Evolutionary conservation across 2,329 filamentous ascomycete species (phyloP).

Genomic region (Fusarium piperis): DNA sequence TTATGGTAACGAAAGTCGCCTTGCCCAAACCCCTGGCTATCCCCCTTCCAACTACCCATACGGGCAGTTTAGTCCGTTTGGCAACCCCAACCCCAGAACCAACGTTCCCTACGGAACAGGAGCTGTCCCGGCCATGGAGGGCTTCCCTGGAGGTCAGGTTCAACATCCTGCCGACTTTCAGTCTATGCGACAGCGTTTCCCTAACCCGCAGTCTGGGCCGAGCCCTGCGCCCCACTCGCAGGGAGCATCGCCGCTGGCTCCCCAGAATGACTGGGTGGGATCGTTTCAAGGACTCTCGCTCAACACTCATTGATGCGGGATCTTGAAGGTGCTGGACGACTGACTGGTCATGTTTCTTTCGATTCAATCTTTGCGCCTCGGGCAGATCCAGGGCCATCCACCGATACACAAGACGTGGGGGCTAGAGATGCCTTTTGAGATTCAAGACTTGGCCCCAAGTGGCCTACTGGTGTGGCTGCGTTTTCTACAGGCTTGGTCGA

Average conservation of each 20-base stretch:
- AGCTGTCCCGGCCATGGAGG: conserved; percentile 43
- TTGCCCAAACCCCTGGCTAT: conserved; percentile 49
- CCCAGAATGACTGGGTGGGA: conserved; percentile 68
- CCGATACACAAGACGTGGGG: conserved; percentile 8
- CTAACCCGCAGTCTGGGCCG: conserved; percentile 51
- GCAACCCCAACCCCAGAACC: conserved; percentile 46
- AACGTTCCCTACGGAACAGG: conserved; percentile 44
- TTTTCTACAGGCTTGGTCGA: conserved; percentile 2
- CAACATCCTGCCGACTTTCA: conserved; percentile 56
- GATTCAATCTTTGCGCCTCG: conserved; percentile 8
- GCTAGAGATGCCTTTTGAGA: conserved; percentile 4
- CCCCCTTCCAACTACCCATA: conserved; percentile 51
- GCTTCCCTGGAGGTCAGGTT: conserved; percentile 43
- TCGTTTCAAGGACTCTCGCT: conserved; percentile 78
- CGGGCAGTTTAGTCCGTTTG: conserved; percentile 45
- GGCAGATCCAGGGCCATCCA: conserved; percentile 15
- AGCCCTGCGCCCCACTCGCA: conserved; percentile 50
- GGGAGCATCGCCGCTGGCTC: conserved; percentile 52
- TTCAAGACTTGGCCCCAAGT: conserved; percentile 16
- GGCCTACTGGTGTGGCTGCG: conserved; percentile 20
- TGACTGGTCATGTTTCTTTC: conserved; percentile 8
- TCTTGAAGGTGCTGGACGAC: conserved; percentile 11
- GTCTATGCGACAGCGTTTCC: conserved; percentile 58
- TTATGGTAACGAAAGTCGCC: conserved; percentile 55
- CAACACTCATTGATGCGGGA: conserved; percentile 62